These are phyloP conservation scores for Umbelopsis sp. DNA, from an alignment of 192 early-diverging fungal species.

Conservation along the genomic window DNA sequence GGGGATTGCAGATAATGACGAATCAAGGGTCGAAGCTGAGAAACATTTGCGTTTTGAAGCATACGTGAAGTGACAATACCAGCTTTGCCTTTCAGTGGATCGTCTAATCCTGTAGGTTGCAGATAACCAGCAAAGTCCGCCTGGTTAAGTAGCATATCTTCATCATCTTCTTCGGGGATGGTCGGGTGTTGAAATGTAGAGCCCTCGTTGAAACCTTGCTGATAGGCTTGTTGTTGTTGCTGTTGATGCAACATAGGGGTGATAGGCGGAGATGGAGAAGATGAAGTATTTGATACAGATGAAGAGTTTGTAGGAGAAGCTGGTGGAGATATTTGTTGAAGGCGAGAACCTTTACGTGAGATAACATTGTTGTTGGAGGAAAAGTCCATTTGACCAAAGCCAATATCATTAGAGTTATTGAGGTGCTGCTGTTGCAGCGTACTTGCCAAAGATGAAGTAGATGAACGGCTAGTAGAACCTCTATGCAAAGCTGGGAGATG, in stretches of 20 bases:
- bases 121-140: constrained; percentile 22
- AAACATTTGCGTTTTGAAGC: constrained; percentile 20
- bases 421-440: constrained; percentile 11
- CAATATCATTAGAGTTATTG: constrained; percentile 1
- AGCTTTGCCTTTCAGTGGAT: constrained; percentile 3
- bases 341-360: not conserved
- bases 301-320: constrained; percentile 27
- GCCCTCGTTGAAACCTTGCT: constrained; percentile 1
- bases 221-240: constrained; percentile 6
- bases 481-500: constrained; percentile 4
- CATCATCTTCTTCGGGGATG: constrained; percentile 20
- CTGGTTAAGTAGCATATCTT: constrained; percentile 16
- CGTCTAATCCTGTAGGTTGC: constrained; percentile 1
- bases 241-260: constrained; percentile 30
- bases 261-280: constrained; percentile 29
- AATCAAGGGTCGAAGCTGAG: constrained; percentile 42
- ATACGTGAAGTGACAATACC: constrained; percentile 22
- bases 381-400: constrained; percentile 11
- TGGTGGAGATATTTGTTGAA: constrained; percentile 27
- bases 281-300: constrained; percentile 18
- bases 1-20: constrained; percentile 47
- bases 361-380: not conserved
- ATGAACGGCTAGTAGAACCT: constrained; percentile 15
- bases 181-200: constrained; percentile 16
- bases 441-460: not conserved